These are phyloP conservation scores for Didymella lethalis DNA, from an alignment of 2,329 filamentous ascomycete genomes.

Conservation along the genomic window DNA sequence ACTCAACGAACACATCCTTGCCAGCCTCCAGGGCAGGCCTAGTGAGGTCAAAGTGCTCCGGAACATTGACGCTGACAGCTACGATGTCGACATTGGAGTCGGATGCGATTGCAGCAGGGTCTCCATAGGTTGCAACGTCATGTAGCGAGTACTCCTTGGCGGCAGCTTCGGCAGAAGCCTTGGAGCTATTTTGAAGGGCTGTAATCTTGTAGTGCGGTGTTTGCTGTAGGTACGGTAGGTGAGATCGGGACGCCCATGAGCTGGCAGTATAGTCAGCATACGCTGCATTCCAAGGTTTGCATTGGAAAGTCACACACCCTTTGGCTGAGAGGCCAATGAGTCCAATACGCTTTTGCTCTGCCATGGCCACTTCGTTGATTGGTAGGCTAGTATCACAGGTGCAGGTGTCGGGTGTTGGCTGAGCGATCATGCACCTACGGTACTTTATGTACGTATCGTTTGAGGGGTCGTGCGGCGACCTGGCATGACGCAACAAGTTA, in stretches of 20 bases:
- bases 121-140: slow-evolving; percentile 54
- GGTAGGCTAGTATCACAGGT: neutral
- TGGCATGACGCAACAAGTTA: slow-evolving; percentile 1
- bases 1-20: slow-evolving; percentile 59
- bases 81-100: slow-evolving; percentile 60
- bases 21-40: slow-evolving; percentile 54
- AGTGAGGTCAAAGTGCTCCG: slow-evolving; percentile 53
- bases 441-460: neutral
- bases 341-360: slow-evolving; percentile 36
- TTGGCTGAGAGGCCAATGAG: slow-evolving; percentile 47
- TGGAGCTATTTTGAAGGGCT: slow-evolving; percentile 60
- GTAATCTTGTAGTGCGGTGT: slow-evolving; percentile 56
- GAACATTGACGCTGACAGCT: slow-evolving; percentile 56
- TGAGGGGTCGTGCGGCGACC: slow-evolving; percentile 4
- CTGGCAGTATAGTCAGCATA: slow-evolving; percentile 22
- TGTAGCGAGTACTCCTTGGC: slow-evolving; percentile 49
- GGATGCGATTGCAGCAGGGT: slow-evolving; percentile 53
- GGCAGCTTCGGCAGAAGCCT: slow-evolving; percentile 54
- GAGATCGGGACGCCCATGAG: slow-evolving; percentile 51
- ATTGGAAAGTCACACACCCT: slow-evolving; percentile 24
- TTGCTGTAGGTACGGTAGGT: slow-evolving; percentile 49
- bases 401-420: neutral
- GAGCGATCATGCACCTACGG: neutral
- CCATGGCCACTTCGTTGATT: slow-evolving; percentile 9
- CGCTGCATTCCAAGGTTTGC: neutral